phyloP scores from a whole-genome alignment of 2,329 filamentous ascomycete genomes.

The Fusarium annulatum region DNA sequence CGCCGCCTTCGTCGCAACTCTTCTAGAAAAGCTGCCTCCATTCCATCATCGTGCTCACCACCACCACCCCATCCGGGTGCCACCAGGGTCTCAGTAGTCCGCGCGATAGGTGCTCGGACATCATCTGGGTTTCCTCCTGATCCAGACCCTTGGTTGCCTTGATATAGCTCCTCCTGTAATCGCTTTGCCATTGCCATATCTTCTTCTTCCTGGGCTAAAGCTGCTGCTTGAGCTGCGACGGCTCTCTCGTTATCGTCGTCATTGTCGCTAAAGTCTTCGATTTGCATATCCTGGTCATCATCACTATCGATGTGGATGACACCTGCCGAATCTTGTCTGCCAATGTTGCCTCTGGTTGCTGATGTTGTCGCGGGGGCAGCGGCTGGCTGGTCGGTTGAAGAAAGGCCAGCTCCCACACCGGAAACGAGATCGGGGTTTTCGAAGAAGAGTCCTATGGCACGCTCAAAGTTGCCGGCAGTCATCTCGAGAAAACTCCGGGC shows the following conservation, averaged over 20 bases:
- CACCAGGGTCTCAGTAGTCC: conserved; percentile 91
- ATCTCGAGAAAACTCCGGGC: conserved; percentile 87
- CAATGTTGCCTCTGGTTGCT: conserved; percentile 40
- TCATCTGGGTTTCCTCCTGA: conserved; percentile 61
- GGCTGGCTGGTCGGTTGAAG: conserved; percentile 28
- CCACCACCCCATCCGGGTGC: conserved; percentile 69
- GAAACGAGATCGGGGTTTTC: conserved; percentile 80
- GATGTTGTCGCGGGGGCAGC: conserved; percentile 43
- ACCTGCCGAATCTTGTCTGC: conserved; percentile 51
- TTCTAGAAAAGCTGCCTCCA: conserved; percentile 71
- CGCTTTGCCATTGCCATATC: conserved; percentile 93
- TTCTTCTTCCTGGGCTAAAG: conserved; percentile 76
- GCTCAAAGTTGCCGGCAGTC: conserved; percentile 83
- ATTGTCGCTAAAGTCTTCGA: conserved; percentile 53
- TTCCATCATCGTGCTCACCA: conserved; percentile 59
- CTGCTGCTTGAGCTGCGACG: conserved; percentile 53
- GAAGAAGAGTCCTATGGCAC: conserved; percentile 90
- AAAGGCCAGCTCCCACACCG: conserved; percentile 49
- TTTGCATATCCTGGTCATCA: conserved; percentile 56
- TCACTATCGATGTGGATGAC: conserved; percentile 69
- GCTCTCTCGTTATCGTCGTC: conserved; percentile 55
- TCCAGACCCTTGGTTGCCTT: conserved; percentile 55
- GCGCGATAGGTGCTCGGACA: conserved; percentile 89
- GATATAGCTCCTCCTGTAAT: conserved; percentile 92
- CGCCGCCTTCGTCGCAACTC: conserved; percentile 66